These are phyloP conservation scores for sweet orange (Citrus sinensis) DNA, from an alignment of 345 rosid genomes.

Conservation along the genomic window DVS_A1.0 CM039165.1:20862501-20863000, in stretches of 20 bases:
- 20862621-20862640: constrained; percentile 37
- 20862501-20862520: constrained; percentile 32
- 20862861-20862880: not conserved
- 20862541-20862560: constrained; percentile 36
- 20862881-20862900: not conserved
- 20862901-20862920: not conserved
- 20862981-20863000: too few relatives aligned
- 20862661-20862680: constrained; percentile 65
- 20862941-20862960: not conserved
- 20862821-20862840: constrained; percentile 96
- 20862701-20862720: constrained; percentile 80
- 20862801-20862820: constrained; percentile 92
- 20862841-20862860: constrained; percentile 22
- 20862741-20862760: constrained; percentile 99
- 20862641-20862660: constrained; percentile 70
- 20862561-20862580: constrained; percentile 38
- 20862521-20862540: constrained; percentile 27
- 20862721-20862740: constrained; percentile 96
- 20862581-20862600: constrained; percentile 39
- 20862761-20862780: constrained; percentile 88
- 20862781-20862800: constrained; percentile 86
- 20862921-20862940: not conserved
- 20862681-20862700: constrained; percentile 83
- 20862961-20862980: not conserved
- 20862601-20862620: constrained; percentile 26